Percentiles rank a stretch among this genome's conserved stretches.
phyloP scores from a whole-genome alignment of 2,329 filamentous ascomycete species.

The Blastomyces parvus region DNA sequence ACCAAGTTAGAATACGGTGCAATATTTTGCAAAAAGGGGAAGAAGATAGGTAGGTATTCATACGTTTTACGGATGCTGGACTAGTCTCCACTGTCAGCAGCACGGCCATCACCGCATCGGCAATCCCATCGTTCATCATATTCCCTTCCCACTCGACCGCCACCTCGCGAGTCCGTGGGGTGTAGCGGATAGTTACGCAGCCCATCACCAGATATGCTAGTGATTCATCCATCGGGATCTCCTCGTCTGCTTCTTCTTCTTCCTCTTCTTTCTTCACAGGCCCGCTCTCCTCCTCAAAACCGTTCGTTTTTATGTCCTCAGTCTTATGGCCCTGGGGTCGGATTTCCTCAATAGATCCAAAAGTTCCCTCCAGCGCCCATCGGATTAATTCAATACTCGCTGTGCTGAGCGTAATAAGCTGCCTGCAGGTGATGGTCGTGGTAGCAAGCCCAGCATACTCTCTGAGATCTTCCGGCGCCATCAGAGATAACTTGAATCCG shows the following conservation, averaged over 20 bases:
- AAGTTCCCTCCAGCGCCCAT: constrained; percentile 91
- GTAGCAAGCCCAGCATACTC: constrained; percentile 97
- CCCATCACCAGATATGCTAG: constrained; percentile 68
- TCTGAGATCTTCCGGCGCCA: constrained; percentile 90
- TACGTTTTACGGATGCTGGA: constrained; percentile 87
- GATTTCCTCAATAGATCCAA: constrained; percentile 65
- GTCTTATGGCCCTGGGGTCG: constrained; percentile 14
- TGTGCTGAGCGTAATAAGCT: constrained; percentile 76
- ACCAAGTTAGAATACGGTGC: constrained; percentile 16
- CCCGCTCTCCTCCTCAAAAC: neutral
- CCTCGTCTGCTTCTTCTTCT: constrained; percentile 38
- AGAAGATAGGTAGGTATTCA: constrained; percentile 24
- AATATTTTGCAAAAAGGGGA: constrained; percentile 18
- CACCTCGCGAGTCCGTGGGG: constrained; percentile 60
- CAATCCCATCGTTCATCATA: constrained; percentile 92
- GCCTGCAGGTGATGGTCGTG: constrained; percentile 85
- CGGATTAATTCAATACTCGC: constrained; percentile 84
- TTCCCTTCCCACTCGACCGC: constrained; percentile 97
- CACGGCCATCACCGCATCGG: constrained; percentile 92
- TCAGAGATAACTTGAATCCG: constrained; percentile 92
- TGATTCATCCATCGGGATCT: constrained; percentile 30
- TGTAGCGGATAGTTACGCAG: constrained; percentile 72
- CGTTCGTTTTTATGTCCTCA: constrained; percentile 21
- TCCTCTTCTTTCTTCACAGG: constrained; percentile 28
- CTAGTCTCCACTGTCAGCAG: constrained; percentile 87